Conservation (phyloP, 2,329 filamentous ascomycete species). For the Ciborinia camelliae region DNA sequence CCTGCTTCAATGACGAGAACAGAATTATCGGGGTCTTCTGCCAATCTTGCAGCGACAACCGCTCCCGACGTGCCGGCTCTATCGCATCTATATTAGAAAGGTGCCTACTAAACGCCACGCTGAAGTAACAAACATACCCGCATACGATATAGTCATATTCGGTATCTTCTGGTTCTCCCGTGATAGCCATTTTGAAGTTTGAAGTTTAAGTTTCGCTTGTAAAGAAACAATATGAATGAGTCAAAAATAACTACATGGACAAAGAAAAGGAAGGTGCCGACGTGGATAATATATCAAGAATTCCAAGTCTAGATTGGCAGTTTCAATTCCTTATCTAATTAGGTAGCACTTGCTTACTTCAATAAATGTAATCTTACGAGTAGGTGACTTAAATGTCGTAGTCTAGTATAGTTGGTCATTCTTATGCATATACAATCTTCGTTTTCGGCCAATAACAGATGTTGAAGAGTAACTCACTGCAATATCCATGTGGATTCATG, state of each 20-base stretch:
- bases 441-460: background rate
- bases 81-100: background rate
- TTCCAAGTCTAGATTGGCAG: background rate
- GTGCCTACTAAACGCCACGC: background rate
- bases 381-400: too few species aligned
- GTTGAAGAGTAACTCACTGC: background rate
- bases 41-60: slow-evolving; percentile 51
- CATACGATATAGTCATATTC: slow-evolving; percentile 34
- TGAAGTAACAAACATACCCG: slow-evolving; percentile 23
- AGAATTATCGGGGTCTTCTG: slow-evolving; percentile 47
- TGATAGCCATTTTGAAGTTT: slow-evolving; percentile 20
- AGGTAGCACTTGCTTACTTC: background rate
- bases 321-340: background rate
- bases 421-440: background rate
- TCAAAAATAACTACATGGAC: background rate
- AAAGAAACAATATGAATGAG: background rate
- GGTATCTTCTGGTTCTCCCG: slow-evolving; percentile 21
- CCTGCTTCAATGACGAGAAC: slow-evolving; percentile 51
- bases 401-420: too few species aligned
- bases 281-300: background rate
- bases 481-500: background rate
- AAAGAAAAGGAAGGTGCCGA: background rate
- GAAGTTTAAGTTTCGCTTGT: background rate
- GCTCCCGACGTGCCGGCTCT: slow-evolving; percentile 48
- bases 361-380: too few species aligned